Evolutionary conservation across 2,329 filamentous ascomycete genomes (phyloP), one percentile per base, ranked within the genome.

Genomic region (Pestalotiopsis sp.): DNA sequence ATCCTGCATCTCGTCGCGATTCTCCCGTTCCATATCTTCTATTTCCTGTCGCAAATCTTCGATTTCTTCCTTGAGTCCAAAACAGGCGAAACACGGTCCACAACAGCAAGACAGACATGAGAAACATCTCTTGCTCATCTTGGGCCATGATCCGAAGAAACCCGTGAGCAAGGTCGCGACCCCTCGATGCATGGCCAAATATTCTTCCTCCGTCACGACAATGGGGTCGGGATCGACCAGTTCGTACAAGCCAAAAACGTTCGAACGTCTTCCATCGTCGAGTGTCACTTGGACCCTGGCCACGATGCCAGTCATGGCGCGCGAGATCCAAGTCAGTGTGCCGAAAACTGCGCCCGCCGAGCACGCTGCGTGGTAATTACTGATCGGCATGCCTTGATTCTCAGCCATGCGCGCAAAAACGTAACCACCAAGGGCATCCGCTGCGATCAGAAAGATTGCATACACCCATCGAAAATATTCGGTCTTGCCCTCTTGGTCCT

Each of bases 381-480:
- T 66, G 64, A 66, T 59, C 25, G 64, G 49, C 64, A 39, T 66
- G 49, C 49, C 64, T 36, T 66, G 64, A 39, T 66, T 66, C 39
- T 27, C 23, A 36, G 64, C 64, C 64, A 66, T 59, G 14, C 64
- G 64, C 12, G 64, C 64, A 56, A 66, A 66, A 14, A 66, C 64
- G 27, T 66, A 66, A 14, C 64, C 64, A 4, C 64, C 64, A 17
- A 66, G 52, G 13, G 64, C 64, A 23, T 66, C 52, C 17, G 64
- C 13, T 13, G 25, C 49, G n/a, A 66, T 59, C 23, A 66, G n/a
- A 31, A 58, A 25, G 5, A 66, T 59, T 23, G 36, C 27, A 59
- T 36, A 57, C 31, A 66, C 64, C 64, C 64, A 66, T 27, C 64
- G 64, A 5, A 36, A 66, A 23, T 66, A 66, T 17, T 41, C 27